phyloP scores from a whole-genome alignment of 2,329 filamentous ascomycete species.

The Penicillium sp. region DNA sequence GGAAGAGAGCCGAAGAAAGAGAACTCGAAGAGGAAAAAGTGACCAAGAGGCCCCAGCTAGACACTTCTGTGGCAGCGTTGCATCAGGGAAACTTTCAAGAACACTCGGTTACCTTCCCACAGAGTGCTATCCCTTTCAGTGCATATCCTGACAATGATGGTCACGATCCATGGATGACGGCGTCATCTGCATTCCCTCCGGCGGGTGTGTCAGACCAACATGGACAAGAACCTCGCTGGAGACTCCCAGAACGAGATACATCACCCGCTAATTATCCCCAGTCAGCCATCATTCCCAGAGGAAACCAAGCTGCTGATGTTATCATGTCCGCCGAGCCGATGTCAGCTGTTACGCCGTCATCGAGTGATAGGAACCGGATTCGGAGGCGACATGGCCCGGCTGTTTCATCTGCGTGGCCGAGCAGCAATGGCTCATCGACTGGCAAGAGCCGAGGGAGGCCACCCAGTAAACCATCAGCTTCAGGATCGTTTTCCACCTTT shows the following conservation, averaged over 20 bases:
- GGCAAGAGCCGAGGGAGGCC: conserved; percentile 78
- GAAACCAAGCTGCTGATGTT: conserved; percentile 32
- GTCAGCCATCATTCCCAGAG: conserved; percentile 68
- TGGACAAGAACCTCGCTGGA: conserved; percentile 43
- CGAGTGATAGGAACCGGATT: conserved; percentile 42
- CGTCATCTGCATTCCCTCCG: conserved; percentile 43
- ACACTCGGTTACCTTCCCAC: conserved; percentile 50
- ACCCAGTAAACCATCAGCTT: conserved; percentile 66
- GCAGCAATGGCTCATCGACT: conserved; percentile 58
- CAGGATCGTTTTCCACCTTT: conserved; percentile 67
- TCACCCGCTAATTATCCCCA: conserved; percentile 72
- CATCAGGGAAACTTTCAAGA: conserved; percentile 43
- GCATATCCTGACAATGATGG: conserved; percentile 51
- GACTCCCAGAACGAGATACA: conserved; percentile 54
- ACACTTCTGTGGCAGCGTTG: conserved; percentile 50
- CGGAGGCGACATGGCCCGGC: conserved; percentile 73
- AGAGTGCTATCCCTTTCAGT: conserved; percentile 51
- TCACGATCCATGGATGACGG: conserved; percentile 40
- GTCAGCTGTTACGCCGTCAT: conserved; percentile 69
- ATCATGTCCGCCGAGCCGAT: conserved; percentile 56
- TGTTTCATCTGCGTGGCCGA: conserved; percentile 87
- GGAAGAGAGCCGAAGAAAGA: conserved; percentile 62
- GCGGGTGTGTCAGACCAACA: conserved; percentile 24
- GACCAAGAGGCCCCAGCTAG: conserved; percentile 62
- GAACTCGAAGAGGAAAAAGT: conserved; percentile 54